Conservation (phyloP, 805 yeast species). For the Blastobotrys peoriensis region DNA sequence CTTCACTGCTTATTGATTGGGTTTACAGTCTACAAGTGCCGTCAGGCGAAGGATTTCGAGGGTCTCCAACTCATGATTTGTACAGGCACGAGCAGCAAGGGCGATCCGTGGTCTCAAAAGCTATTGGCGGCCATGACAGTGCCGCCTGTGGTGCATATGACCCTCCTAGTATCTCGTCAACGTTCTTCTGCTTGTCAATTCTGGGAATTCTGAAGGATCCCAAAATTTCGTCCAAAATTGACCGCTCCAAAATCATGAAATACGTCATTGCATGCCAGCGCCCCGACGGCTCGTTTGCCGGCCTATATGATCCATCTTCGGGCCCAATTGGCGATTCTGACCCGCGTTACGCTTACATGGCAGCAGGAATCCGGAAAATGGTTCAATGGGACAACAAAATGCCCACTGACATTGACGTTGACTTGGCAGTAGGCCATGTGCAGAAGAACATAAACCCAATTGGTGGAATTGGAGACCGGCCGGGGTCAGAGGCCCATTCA, state of each 20-base stretch:
- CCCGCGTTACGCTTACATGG: constrained; percentile 68
- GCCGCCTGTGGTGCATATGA: constrained; percentile 37
- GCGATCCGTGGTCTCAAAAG: background rate
- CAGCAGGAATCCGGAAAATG: constrained; percentile 54
- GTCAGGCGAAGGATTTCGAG: constrained; percentile 47
- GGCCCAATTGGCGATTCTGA: constrained; percentile 58
- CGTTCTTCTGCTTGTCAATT: constrained; percentile 64
- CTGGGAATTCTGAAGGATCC: constrained; percentile 47
- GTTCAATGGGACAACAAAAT: constrained; percentile 34
- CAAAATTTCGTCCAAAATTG: constrained; percentile 33
- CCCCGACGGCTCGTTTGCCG: constrained; percentile 51
- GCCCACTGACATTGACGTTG: constrained; percentile 38
- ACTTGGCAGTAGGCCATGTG: constrained; percentile 36
- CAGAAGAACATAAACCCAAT: constrained; percentile 35
- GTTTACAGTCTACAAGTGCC: constrained; percentile 44
- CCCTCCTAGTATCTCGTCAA: constrained; percentile 63
- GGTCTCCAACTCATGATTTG: constrained; percentile 43
- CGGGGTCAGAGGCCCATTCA: constrained; percentile 65
- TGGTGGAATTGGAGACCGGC: constrained; percentile 66
- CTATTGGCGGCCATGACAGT: background rate
- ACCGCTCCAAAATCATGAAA: constrained; percentile 39
- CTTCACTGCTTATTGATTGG: constrained; percentile 27
- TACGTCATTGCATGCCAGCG: constrained; percentile 60
- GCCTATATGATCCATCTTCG: constrained; percentile 31
- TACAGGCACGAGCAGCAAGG: too few relatives aligned